Conservation (phyloP, 192 early-diverging fungal genomes). For the Physocladia obscura region DNA sequence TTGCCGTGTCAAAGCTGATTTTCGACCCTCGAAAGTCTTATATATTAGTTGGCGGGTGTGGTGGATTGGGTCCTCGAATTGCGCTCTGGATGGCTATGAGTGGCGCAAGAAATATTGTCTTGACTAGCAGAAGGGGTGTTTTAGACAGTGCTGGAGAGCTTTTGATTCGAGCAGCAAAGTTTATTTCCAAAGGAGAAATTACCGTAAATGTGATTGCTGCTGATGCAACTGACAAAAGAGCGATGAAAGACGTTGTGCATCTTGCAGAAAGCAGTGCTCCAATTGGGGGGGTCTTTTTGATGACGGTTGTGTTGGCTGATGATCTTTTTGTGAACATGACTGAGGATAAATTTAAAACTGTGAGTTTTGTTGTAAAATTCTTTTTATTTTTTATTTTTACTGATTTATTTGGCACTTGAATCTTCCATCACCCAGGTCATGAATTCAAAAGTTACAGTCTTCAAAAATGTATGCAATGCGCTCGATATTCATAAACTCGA, state of each 20-base stretch:
- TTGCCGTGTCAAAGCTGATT: neutral
- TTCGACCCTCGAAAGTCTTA: slow-evolving; percentile 31
- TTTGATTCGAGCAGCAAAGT: neutral
- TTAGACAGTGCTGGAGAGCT: neutral
- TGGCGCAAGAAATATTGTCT: slow-evolving; percentile 20
- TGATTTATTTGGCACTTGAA: too few relatives aligned
- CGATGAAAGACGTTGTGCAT: slow-evolving; percentile 5
- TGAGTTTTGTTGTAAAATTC: too few relatives aligned
- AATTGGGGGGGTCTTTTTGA: slow-evolving; percentile 30
- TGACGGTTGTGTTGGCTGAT: slow-evolving; percentile 26
- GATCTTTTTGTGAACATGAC: slow-evolving; percentile 23
- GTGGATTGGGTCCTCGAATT: slow-evolving; percentile 22
- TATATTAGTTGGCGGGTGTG: slow-evolving; percentile 24
- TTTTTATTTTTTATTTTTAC: too few relatives aligned
- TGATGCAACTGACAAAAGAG: slow-evolving; percentile 6
- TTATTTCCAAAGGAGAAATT: slow-evolving; percentile 1
- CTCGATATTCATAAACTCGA: too few relatives aligned
- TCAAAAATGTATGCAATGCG: too few relatives aligned
- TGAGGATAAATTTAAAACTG: too few relatives aligned
- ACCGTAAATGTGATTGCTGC: too few relatives aligned
- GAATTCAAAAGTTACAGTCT: too few relatives aligned
- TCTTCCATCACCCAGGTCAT: too few relatives aligned
- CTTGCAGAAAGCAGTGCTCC: neutral
- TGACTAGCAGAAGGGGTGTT: slow-evolving; percentile 24
- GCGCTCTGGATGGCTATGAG: slow-evolving; percentile 12